Evolutionary conservation across 225 moss, liverwort and hornwort genomes (phyloP).

Genomic region (Neckera pumila): DNA sequence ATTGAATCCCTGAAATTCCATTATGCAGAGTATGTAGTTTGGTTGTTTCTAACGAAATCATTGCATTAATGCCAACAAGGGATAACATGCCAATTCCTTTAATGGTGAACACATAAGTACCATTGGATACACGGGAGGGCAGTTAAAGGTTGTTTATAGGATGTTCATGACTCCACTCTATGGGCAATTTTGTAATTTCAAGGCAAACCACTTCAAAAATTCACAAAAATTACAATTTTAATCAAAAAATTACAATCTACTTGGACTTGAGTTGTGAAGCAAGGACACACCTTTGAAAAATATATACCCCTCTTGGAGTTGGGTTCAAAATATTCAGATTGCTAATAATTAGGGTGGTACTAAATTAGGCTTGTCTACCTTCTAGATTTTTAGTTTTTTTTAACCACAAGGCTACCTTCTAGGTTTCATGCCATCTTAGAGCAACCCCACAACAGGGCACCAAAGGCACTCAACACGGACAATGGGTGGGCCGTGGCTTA

Average conservation of each 20-base stretch:
- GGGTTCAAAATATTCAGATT: neutral
- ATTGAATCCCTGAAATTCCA: too few species aligned
- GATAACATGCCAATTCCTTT: neutral
- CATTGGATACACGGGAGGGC: neutral
- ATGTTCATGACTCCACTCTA: neutral
- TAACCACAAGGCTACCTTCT: too few species aligned
- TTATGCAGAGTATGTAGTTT: too few species aligned
- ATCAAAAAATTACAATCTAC: neutral
- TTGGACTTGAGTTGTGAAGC: fast-evolving
- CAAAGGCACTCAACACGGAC: too few species aligned
- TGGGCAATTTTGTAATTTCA: fast-evolving
- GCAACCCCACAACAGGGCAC: too few species aligned
- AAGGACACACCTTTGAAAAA: neutral
- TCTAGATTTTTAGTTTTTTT: too few species aligned
- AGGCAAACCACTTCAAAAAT: fast-evolving
- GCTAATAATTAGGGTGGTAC: neutral
- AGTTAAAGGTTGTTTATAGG: neutral
- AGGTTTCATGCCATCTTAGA: too few species aligned
- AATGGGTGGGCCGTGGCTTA: too few species aligned
- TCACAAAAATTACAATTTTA: neutral
- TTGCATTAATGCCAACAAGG: neutral
- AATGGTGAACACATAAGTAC: too few species aligned
- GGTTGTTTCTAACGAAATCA: too few species aligned
- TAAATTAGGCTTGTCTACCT: neutral
- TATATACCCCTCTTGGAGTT: neutral